Evolutionary conservation across 23 red algal species (phyloP).

Genomic region (Agarophyton chilense): DNA sequence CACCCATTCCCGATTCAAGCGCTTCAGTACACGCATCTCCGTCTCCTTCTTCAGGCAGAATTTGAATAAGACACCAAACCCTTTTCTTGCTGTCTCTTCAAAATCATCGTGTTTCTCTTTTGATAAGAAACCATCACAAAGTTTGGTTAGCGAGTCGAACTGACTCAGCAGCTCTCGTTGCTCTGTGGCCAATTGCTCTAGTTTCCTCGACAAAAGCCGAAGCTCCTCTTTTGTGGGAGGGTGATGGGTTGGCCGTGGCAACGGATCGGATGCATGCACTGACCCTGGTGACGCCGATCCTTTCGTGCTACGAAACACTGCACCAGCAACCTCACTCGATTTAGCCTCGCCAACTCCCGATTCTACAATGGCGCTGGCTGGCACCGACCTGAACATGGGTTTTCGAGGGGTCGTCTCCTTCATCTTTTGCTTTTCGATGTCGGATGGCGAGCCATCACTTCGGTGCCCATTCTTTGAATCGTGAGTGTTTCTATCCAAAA

Average conservation of each 20-base stretch:
- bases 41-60: constrained; percentile 17
- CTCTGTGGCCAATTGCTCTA: neutral
- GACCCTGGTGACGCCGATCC: neutral
- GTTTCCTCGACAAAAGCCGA: neutral
- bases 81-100: constrained; percentile 11
- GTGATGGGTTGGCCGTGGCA: neutral
- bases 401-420: constrained; percentile 14
- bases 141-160: constrained; percentile 14
- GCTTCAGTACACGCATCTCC: neutral
- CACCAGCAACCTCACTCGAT: neutral
- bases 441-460: neutral
- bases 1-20: constrained; percentile 9
- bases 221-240: neutral
- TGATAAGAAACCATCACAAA: constrained; percentile 2
- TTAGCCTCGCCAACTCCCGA: neutral
- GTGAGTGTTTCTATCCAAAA: neutral
- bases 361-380: neutral
- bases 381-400: neutral
- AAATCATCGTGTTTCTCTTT: constrained; percentile 20
- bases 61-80: neutral
- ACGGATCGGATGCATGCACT: neutral
- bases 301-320: neutral
- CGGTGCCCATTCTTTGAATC: neutral
- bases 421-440: neutral
- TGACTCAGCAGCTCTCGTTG: constrained; percentile 23